A percentile compares a stretch with the other conserved stretches of the same genome.
Conservation (phyloP, 108 stramenopile species). For the Skeletonema costatum region DNA sequence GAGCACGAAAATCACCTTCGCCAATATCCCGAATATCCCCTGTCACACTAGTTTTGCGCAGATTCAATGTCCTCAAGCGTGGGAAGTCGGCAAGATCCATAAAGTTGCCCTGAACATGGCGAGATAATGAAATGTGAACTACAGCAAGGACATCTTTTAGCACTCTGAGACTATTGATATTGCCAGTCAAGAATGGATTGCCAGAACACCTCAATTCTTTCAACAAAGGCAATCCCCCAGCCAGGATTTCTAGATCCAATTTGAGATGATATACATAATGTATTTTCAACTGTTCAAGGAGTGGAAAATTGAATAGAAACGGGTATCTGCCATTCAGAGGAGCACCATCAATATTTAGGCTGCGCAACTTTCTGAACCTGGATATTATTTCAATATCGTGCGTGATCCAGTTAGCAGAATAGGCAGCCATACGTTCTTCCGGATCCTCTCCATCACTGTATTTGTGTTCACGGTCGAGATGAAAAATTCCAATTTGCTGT, state of each 20-base stretch:
- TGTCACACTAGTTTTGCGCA: not conserved
- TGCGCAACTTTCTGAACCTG: not conserved
- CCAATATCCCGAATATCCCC: not conserved
- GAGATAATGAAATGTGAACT: not conserved
- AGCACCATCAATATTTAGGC: not conserved
- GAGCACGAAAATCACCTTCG: not conserved
- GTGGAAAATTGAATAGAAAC: not conserved
- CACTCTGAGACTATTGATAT: not conserved
- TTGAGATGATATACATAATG: too few species aligned
- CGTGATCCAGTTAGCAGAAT: too few species aligned
- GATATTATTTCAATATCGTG: not conserved
- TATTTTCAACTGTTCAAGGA: too few species aligned
- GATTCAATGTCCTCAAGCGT: not conserved
- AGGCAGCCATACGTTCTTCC: too few species aligned
- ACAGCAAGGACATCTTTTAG: not conserved
- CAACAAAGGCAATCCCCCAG: not conserved
- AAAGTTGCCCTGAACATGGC: not conserved
- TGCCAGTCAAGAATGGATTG: not conserved
- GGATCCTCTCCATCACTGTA: not conserved
- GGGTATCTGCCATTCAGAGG: not conserved
- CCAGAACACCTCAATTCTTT: not conserved
- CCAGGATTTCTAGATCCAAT: not conserved
- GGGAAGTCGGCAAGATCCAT: slow-evolving; percentile 4
- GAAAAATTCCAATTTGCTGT: not conserved
- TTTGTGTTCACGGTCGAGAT: not conserved